Evolutionary conservation across 2,329 filamentous ascomycete species (phyloP), one percentile per base, ranked within the genome.

Genomic region (Thelonectria rubi): DNA sequence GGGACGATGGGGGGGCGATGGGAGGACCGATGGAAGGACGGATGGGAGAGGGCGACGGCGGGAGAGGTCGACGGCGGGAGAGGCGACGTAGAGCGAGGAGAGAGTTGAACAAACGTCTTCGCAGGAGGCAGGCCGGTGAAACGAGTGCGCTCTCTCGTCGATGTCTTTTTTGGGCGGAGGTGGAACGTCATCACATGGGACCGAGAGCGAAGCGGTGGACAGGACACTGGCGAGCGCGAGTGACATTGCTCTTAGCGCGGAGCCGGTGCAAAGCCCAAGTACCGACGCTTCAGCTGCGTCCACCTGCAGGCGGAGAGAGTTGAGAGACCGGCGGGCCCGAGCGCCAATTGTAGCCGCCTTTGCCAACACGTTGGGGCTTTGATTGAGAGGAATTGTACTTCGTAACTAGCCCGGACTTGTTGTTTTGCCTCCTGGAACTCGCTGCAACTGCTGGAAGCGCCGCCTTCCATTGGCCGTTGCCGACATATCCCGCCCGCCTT

Each of bases 321-420:
- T 5, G 18, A 48, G 32, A 32, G 52, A 15, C 34, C 52, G 45
- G 40, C 20, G 51, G 58, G 62, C 59, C 60, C 40, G 39, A 60
- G 62, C 68, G 65, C 66, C 68, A 72, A 71, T 71, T 71, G 65
- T 43, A 61, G 67, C 57, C 62, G 60, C n/a, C 49, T 64, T 42
- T 63, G 64, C 50, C 67, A 71, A 66, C 69, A 72, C 68, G 68
- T 71, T 72, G 67, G 65, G 68, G 65, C 67, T 59, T 21, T 32
- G 42, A 42, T n/a, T n/a, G 10, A 9, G 26, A 24, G 34, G 18
- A 12, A 47, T 43, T 42, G 58, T 64, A 65, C 57, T 58, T 32
- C 50, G 49, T 55, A 48, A 39, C 37, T 49, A 53, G 59, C 39
- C 49, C n/a, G 54, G 55, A 14, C 34, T 30, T 30, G 26, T 30